Evolutionary conservation across 768 basidiomycete species (phyloP).

Genomic region (Lactifluus piperatus): DNA sequence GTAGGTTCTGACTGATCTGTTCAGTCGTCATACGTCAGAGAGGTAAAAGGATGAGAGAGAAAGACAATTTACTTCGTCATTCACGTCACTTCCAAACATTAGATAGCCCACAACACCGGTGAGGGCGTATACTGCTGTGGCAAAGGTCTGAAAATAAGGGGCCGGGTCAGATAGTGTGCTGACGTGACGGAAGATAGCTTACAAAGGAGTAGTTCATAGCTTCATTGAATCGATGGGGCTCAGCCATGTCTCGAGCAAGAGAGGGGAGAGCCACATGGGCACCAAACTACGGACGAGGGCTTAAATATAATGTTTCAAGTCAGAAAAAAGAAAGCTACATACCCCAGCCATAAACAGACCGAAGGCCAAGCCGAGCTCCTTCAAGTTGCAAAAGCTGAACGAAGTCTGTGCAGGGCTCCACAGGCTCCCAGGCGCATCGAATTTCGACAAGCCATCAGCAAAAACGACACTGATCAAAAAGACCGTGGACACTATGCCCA

Average conservation of each 20-base stretch:
- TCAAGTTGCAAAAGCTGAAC: conserved; percentile 40
- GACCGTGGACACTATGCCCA: conserved; percentile 75
- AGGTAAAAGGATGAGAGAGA: conserved; percentile 6
- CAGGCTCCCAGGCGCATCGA: conserved; percentile 69
- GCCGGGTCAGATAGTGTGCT: not conserved
- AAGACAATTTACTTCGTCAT: conserved; percentile 56
- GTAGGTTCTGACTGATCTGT: conserved; percentile 77
- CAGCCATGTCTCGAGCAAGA: conserved; percentile 80
- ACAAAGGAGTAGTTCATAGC: conserved; percentile 88
- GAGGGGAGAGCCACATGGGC: conserved; percentile 92
- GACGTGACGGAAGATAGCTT: conserved; percentile 23
- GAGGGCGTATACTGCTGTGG: conserved; percentile 29
- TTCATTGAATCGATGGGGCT: conserved; percentile 68
- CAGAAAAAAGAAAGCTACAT: conserved; percentile 22
- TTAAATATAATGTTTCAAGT: not conserved
- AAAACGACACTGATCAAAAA: conserved; percentile 70
- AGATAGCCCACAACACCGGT: conserved; percentile 80
- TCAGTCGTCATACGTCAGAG: not conserved
- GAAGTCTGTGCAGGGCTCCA: conserved; percentile 67
- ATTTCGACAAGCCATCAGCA: conserved; percentile 72
- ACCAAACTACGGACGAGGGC: conserved; percentile 47
- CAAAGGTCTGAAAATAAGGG: conserved; percentile 6
- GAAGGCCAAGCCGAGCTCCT: conserved; percentile 67
- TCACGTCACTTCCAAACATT: conserved; percentile 80
- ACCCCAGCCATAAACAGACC: conserved; percentile 92